Evolutionary conservation across 768 basidiomycete genomes (phyloP), one percentile per base, ranked within the genome.

Genomic region (Russula lepida): DNA sequence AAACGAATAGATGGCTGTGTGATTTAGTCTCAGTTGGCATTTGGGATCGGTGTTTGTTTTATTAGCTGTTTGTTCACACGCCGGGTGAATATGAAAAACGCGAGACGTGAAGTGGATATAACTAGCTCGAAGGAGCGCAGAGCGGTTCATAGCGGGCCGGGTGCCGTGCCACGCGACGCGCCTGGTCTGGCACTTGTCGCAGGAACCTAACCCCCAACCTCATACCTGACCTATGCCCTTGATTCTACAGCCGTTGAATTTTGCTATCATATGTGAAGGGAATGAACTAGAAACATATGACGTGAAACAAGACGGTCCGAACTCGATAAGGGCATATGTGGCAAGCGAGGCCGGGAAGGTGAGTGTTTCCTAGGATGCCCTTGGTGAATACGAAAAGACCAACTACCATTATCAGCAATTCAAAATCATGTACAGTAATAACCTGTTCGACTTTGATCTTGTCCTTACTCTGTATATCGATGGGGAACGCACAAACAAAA

Each of bases 261-360:
- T 37, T 30, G 43, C 56, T 7, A 53, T 62, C 27, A 28, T 39
- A 57, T 62, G 60, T 8, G 51, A 53, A 1, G 60, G 28, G 1
- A 4, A 21, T 7, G 60, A 62, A n/a, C 12, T 62, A 35, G 50
- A 53, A 32, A 32, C 35, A 8, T 39, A 46, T 27, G 50, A 47
- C 13, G 44, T 37, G 21, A 46, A 47, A 17, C 50, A 39, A 8
- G 60, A 57, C 3, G 41, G 54, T 25, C 49, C 28, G 12, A 47
- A 43, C 2, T 37, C 50, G 1, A 3, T 57, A 25, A 52, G 19
- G 17, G 60, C 50, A 0, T 58, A 53, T 32, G 43, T 62, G 7
- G 60, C 60, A 19, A 62, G 60, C 23, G 56, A 62, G 44, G 50
- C 56, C 23, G 55, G 60, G 9, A 62, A 62, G 50, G 60, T 62